These are phyloP conservation scores for Zygotorulaspora danielsina DNA, from an alignment of 805 yeast species.

Conservation along the genomic window DNA sequence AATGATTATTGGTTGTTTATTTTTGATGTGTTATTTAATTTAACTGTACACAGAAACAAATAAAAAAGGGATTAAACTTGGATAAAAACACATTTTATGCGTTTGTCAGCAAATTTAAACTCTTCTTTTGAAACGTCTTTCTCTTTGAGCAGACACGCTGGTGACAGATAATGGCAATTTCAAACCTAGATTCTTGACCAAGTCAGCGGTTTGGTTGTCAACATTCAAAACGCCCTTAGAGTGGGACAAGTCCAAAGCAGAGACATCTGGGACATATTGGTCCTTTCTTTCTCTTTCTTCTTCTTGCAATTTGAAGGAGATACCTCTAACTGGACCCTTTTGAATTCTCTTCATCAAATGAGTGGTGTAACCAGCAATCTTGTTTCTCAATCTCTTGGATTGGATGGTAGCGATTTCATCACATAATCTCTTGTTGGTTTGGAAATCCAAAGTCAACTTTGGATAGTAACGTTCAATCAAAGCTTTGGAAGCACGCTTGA, in stretches of 20 bases:
- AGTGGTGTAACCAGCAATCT: constrained; percentile 99
- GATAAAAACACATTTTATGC: constrained; percentile 10
- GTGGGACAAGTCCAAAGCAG: constrained; percentile 97
- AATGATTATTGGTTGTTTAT: constrained; percentile 16
- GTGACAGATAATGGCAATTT: constrained; percentile 80
- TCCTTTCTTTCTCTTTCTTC: constrained; percentile 99
- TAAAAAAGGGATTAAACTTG: constrained; percentile 3
- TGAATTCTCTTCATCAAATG: constrained; percentile 99
- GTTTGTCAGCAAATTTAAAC: constrained; percentile 42
- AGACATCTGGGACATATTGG: constrained; percentile 99
- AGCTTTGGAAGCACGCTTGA: constrained; percentile 99
- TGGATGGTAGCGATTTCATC: constrained; percentile 98
- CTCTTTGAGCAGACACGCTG: constrained; percentile 85
- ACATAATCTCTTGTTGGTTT: constrained; percentile 99
- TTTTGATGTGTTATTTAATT: constrained; percentile 20
- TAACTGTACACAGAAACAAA: constrained; percentile 25
- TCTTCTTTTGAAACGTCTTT: constrained; percentile 91
- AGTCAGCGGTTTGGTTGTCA: constrained; percentile 93
- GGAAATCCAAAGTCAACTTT: constrained; percentile 98
- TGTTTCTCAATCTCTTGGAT: constrained; percentile 99
- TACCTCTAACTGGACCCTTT: constrained; percentile 99
- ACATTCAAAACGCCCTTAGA: constrained; percentile 94
- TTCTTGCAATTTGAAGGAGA: constrained; percentile 99
- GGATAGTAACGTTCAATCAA: constrained; percentile 99
- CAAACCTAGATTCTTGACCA: constrained; percentile 92